Evolutionary conservation across 208 protist genomes (phyloP).

Genomic region (Willaertia magna): DNA sequence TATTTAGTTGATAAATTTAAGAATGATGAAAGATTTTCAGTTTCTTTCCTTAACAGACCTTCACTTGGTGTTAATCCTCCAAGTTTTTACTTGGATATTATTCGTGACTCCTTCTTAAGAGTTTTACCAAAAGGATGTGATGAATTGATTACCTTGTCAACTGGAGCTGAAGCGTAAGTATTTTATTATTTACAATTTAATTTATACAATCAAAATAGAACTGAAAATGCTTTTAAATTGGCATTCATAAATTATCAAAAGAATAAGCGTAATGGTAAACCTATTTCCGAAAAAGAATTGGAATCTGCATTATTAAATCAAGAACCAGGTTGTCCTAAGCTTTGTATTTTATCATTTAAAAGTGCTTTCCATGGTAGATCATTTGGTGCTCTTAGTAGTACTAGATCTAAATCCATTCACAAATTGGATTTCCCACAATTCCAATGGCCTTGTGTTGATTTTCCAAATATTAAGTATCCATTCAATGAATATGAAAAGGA

Average conservation of each 20-base stretch:
- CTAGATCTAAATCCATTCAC: conserved; percentile 43
- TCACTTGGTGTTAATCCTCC: conserved; percentile 37
- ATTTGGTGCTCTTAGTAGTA: conserved; percentile 39
- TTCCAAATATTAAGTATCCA: conserved; percentile 45
- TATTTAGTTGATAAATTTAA: conserved; percentile 29
- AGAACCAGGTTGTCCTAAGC: conserved; percentile 33
- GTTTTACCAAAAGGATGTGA: conserved; percentile 37
- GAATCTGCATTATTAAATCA: conserved; percentile 36
- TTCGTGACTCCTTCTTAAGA: conserved; percentile 38
- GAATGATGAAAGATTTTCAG: conserved; percentile 12
- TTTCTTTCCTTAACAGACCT: conserved; percentile 33
- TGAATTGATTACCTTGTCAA: neutral
- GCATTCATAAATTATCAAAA: conserved; percentile 42
- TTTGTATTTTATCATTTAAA: conserved; percentile 41
- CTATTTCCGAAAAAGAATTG: conserved; percentile 36
- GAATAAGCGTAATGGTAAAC: neutral
- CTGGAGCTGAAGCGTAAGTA: neutral
- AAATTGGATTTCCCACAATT: conserved; percentile 52
- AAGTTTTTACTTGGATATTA: conserved; percentile 25
- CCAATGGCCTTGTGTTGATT: conserved; percentile 39
- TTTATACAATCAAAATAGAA: conserved; percentile 4
- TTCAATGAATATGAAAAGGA: conserved; percentile 26
- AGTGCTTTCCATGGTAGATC: conserved; percentile 39
- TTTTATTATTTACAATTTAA: conserved; percentile 27
- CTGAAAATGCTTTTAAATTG: conserved; percentile 46